Percentiles rank a stretch among this genome's conserved stretches.
Conservation (phyloP, 345 rosid species). For the Populus euphratica region DNA sequence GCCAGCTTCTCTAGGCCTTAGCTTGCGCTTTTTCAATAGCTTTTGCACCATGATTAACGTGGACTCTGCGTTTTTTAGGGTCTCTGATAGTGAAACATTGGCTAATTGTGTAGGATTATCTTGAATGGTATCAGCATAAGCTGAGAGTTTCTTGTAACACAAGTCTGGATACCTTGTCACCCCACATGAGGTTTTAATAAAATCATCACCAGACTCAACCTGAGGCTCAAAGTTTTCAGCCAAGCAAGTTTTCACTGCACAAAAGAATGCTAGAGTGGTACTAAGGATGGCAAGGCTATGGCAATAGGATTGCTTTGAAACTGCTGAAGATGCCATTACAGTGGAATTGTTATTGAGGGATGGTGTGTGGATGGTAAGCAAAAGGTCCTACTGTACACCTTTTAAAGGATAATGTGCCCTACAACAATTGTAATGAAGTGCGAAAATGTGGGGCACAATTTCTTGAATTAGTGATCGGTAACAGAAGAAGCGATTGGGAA, state of each 20-base stretch:
- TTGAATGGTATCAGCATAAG: constrained; percentile 27
- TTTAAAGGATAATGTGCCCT: constrained; percentile 2
- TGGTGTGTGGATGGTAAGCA: background rate
- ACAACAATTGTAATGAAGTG: background rate
- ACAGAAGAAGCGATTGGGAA: background rate
- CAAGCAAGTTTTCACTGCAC: background rate
- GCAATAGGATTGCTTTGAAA: background rate
- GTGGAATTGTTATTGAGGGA: background rate
- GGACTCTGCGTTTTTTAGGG: constrained; percentile 14
- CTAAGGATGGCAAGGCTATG: background rate
- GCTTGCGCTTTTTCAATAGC: constrained; percentile 5
- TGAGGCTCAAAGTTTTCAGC: background rate
- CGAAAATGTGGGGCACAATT: background rate
- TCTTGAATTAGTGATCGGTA: background rate
- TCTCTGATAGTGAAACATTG: constrained; percentile 31
- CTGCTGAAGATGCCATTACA: background rate
- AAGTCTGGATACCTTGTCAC: constrained; percentile 34
- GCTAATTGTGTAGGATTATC: constrained; percentile 27
- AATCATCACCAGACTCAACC: constrained; percentile 7
- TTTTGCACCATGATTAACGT: constrained; percentile 16
- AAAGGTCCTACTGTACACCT: background rate
- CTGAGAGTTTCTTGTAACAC: constrained; percentile 37
- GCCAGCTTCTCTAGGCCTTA: constrained; percentile 23
- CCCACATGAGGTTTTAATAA: constrained; percentile 32
- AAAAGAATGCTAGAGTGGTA: background rate